Conservation (phyloP, 108 stramenopile species). For the Hondaea fermentalgiana region DNA sequence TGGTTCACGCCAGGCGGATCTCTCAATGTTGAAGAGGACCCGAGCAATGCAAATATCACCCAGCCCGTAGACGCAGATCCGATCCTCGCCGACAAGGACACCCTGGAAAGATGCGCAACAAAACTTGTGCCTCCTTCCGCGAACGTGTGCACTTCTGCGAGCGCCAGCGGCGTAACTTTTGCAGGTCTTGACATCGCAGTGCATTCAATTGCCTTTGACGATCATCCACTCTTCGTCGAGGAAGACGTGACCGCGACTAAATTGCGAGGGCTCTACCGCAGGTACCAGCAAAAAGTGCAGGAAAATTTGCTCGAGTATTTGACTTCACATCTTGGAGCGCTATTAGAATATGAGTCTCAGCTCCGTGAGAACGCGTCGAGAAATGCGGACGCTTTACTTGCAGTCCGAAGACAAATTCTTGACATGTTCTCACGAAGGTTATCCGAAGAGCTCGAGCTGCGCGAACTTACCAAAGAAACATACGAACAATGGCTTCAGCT, state of each 20-base stretch:
- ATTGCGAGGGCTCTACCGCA: neutral
- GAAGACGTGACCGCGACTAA: neutral
- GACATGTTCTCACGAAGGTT: slow-evolving; percentile 15
- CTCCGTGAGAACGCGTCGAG: neutral
- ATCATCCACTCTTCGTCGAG: neutral
- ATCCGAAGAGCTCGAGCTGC: slow-evolving; percentile 1
- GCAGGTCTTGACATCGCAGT: neutral
- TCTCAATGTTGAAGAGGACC: neutral
- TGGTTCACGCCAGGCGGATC: neutral
- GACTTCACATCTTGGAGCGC: neutral
- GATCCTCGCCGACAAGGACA: neutral
- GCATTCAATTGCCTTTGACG: slow-evolving; percentile 2
- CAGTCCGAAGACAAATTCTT: neutral
- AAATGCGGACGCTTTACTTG: neutral
- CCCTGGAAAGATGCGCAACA: neutral
- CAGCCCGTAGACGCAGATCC: slow-evolving; percentile 10
- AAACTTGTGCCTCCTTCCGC: neutral
- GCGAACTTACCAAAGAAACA: neutral
- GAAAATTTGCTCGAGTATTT: neutral
- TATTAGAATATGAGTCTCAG: neutral
- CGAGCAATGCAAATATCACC: neutral
- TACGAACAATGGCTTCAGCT: neutral
- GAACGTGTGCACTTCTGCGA: neutral
- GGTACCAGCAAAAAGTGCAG: neutral
- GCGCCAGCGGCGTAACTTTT: neutral